Base-by-base conservation (phyloP, 169 alveolate species). In the Cryptosporidium felis region DNA sequence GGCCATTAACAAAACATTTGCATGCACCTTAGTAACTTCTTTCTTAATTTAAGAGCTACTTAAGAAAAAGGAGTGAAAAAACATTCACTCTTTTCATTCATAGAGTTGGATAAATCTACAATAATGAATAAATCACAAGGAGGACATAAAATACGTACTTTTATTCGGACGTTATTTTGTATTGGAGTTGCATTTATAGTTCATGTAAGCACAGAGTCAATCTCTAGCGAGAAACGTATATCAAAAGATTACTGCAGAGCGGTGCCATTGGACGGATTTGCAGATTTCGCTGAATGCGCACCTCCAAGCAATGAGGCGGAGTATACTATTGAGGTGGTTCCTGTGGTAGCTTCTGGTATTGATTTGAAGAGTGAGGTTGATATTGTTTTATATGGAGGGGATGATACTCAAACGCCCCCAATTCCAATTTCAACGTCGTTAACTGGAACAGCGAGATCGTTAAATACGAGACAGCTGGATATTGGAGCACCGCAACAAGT, bases 201-300 rank as follows among this genome's bases (percentile, higher is more conserved):
- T 14, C 23, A 45, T 46, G 60, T n/a, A 38, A 44, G 46, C 44
- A 46, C 62, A 26, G 81, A 65, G 40, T 38, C 32, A 30, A 21
- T 49, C 21, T 65, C 81, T 28, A 47, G 47, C 5, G 81, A 49
- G 60, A 47, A 47, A 41, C 51, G 21, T 3, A 63, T 62, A 5
- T 66, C 67, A 16, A 82, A 49, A 41, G 96, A 94, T 51, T 94
- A 95, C 95, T 94, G 97, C 88, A 94, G 92, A 81, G 97, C 95
- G 30, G 91, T 90, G 14, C 92, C 95, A 41, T 90, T 90, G 45
- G 94, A 90, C 36, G 92, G 95, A 0, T 92, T 91, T 60, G 93
- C 94, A 16, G 94, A 91, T 36, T 94, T 91, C 80, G 97, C 92
- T 56, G 94, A 92, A 53, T 94, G 97, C 42, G 82, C 92, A n/a